phyloP scores from a whole-genome alignment of 352 stramenopile species.

The Globisporangium iwayamae region DNA sequence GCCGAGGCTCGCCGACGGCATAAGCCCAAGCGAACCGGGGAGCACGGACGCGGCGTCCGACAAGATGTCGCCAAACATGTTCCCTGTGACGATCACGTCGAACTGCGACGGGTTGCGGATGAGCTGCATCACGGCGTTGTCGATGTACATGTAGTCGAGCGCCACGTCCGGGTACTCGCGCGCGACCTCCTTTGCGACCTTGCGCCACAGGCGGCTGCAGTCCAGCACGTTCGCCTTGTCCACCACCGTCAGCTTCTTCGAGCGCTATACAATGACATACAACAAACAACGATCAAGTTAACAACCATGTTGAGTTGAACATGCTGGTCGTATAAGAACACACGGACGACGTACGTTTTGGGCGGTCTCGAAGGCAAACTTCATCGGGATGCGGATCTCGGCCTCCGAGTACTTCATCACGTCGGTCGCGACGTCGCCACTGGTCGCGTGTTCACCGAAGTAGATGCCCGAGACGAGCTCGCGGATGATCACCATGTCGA shows the following conservation, averaged over 20 bases:
- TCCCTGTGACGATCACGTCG: slow-evolving; percentile 98
- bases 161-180: slow-evolving; percentile 92
- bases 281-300: not conserved
- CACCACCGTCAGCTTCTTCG: slow-evolving; percentile 95
- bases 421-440: slow-evolving; percentile 75
- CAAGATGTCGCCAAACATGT: slow-evolving; percentile 99
- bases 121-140: slow-evolving; percentile 99
- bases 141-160: slow-evolving; percentile 98
- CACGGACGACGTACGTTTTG: slow-evolving; percentile 44
- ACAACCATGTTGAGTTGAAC: not conserved
- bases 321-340: not conserved
- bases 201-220: slow-evolving; percentile 90
- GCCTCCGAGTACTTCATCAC: slow-evolving; percentile 98
- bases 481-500: slow-evolving; percentile 99
- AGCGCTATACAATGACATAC: slow-evolving; percentile 76
- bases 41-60: slow-evolving; percentile 98
- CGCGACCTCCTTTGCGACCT: slow-evolving; percentile 88
- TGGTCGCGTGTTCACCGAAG: slow-evolving; percentile 91
- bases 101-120: slow-evolving; percentile 98
- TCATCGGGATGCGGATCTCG: slow-evolving; percentile 87
- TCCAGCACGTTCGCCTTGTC: slow-evolving; percentile 99
- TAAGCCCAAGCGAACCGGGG: slow-evolving; percentile 96
- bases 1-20: slow-evolving; percentile 96
- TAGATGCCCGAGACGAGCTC: slow-evolving; percentile 99
- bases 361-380: slow-evolving; percentile 84